Conservation (phyloP, 2,329 filamentous ascomycete genomes). For the Phymatotrichopsis omnivora region DNA sequence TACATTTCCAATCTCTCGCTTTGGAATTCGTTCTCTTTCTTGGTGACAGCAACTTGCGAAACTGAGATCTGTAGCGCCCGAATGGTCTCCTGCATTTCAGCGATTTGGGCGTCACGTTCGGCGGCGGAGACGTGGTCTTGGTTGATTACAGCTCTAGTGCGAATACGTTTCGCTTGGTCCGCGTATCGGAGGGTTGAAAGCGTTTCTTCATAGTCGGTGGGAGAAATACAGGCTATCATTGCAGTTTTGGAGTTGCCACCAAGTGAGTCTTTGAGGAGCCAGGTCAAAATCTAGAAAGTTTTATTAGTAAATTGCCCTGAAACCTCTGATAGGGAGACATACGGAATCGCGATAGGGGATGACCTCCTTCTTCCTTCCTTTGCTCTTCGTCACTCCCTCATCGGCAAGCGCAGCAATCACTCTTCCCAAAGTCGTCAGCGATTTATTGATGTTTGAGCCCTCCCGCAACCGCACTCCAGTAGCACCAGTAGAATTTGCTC, state of each 20-base stretch:
- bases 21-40: conserved; percentile 66
- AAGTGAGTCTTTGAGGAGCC: conserved; percentile 90
- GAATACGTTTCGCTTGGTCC: conserved; percentile 94
- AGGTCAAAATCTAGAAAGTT: conserved; percentile 47
- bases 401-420: conserved; percentile 85
- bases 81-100: conserved; percentile 92
- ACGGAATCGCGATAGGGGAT: conserved; percentile 91
- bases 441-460: conserved; percentile 98
- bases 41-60: conserved; percentile 53
- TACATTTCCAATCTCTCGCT: conserved; percentile 89
- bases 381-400: conserved; percentile 51
- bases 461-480: conserved; percentile 84
- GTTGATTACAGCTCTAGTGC: conserved; percentile 87
- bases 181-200: conserved; percentile 92
- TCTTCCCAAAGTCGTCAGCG: conserved; percentile 83
- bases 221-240: conserved; percentile 97
- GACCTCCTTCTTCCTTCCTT: conserved; percentile 53
- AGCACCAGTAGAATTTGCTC: conserved; percentile 90
- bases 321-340: conserved; percentile 41
- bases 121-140: conserved; percentile 88
- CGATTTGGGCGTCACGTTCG: conserved; percentile 87
- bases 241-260: conserved; percentile 97
- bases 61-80: conserved; percentile 69
- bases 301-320: not conserved
- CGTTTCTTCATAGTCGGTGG: conserved; percentile 93